Conservation (phyloP, 495 filamentous ascomycete genomes). For the Penicillium bialowiezense region DNA sequence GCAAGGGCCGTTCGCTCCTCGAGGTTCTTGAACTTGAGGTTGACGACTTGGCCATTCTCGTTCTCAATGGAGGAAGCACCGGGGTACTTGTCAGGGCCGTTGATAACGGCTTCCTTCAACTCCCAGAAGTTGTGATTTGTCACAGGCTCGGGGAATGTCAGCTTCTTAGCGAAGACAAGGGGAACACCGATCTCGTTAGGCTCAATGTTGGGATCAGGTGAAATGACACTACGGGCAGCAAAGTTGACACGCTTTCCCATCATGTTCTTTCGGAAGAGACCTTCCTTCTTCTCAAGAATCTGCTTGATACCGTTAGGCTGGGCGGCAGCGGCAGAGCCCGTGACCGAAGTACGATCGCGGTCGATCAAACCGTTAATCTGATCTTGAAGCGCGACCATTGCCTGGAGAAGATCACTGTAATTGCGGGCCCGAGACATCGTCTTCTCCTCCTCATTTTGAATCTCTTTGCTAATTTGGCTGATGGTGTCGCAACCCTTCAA, state of each 20-base stretch:
- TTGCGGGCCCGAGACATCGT: conserved; percentile 44
- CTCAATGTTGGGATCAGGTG: conserved; percentile 97
- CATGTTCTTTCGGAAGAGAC: conserved; percentile 98
- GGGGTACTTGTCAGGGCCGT: conserved; percentile 90
- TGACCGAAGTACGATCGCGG: conserved; percentile 74
- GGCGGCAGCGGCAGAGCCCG: conserved; percentile 56
- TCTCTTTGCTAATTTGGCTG: conserved; percentile 71
- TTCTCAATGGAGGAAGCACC: conserved; percentile 93
- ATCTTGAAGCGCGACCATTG: conserved; percentile 82
- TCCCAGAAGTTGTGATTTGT: conserved; percentile 96
- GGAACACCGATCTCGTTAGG: conserved; percentile 98
- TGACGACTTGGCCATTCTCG: conserved; percentile 88
- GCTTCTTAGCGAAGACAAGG: conserved; percentile 90
- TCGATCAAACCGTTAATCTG: conserved; percentile 89
- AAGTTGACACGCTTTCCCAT: conserved; percentile 99
- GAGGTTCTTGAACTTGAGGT: conserved; percentile 75
- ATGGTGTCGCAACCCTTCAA: conserved; percentile 67
- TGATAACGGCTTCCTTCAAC: conserved; percentile 93
- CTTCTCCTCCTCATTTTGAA: conserved; percentile 48
- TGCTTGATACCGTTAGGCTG: conserved; percentile 81
- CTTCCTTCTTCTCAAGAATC: conserved; percentile 97
- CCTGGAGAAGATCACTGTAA: conserved; percentile 62
- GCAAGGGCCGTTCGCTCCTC: conserved; percentile 85
- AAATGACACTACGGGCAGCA: conserved; percentile 96
- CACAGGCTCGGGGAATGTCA: conserved; percentile 96